Base-by-base conservation (phyloP, 768 basidiomycete genomes). In the Boletus reticulatus region DNA sequence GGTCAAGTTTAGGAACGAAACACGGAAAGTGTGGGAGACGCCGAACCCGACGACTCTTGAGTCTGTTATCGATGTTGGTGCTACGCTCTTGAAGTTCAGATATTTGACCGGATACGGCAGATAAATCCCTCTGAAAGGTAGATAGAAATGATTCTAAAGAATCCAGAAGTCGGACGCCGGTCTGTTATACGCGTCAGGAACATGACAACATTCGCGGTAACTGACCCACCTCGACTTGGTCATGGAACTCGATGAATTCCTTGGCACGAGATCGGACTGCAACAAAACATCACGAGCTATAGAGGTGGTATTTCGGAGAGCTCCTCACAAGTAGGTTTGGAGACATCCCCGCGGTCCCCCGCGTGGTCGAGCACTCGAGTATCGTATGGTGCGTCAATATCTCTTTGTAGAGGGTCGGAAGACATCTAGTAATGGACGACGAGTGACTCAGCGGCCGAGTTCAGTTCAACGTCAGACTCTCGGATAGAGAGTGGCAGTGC, bases 81-180 rank as follows among this genome's bases (percentile, higher is more conserved):
- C 93, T 95, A 34, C 92, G 81, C 60, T 84, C 83, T 66, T 98
- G 97, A 22, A 99, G 78, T 59, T 98, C 93, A 1, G 92, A 89
- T 69, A 99, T 96, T 69, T 99, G 95, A 4, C 94, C 92, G 3
- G 97, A 98, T 11, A 98, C 97, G 2, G 88, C 87, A 6, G 93
- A 90, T 20, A 99, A 79, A 71, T 99, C 96, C 62, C 80, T 88
- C 72, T 98, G 96, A 66, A 99, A 99, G 0, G 92, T 97, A 3
- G 93, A 94, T 12, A 99, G 80, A 71, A 98, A 98, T 2, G 85
- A 80, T 61, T 97, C 88, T 4, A 99, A 80, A 1, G 92, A 92
- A 66, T 93, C 87, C 50, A 99, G 78, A 19, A 98, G 81, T 55
- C 79, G 80, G 14, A 91, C 81, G 65, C 95, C 96, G 16, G 92